phyloP scores from a whole-genome alignment of 2,329 filamentous ascomycete species.

The Colletotrichum sp. region DNA sequence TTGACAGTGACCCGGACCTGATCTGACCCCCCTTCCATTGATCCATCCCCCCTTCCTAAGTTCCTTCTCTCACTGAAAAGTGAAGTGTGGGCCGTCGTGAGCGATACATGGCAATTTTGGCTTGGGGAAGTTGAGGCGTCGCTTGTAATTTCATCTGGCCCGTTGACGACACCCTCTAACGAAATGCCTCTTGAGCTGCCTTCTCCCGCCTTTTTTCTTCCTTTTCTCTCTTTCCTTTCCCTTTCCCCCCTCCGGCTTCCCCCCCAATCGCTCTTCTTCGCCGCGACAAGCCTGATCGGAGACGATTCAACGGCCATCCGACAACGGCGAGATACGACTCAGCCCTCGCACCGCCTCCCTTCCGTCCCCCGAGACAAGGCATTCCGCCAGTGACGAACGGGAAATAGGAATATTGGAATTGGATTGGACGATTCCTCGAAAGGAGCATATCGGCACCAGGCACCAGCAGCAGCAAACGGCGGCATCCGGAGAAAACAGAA shows the following conservation, averaged over 20 bases:
- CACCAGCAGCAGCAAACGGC: neutral
- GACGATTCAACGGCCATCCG: constrained; percentile 18
- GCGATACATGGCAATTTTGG: neutral
- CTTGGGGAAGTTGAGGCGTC: constrained; percentile 5
- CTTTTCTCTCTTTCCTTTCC: neutral
- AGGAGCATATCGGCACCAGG: neutral
- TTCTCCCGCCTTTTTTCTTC: neutral
- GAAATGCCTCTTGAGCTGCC: neutral
- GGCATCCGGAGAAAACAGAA: neutral
- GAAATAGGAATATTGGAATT: neutral
- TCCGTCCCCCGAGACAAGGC: constrained; percentile 2
- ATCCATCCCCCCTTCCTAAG: neutral
- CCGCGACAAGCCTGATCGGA: constrained; percentile 20
- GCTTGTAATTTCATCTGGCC: constrained; percentile 19
- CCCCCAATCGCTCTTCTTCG: constrained; percentile 4
- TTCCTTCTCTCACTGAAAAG: neutral
- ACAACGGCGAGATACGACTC: constrained; percentile 22
- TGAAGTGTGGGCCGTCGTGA: constrained; percentile 10
- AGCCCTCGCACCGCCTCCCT: constrained; percentile 20
- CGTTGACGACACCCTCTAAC: constrained; percentile 12
- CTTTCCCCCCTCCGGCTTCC: neutral
- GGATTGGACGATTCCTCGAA: neutral
- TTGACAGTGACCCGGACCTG: constrained; percentile 7
- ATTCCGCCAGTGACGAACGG: constrained; percentile 1
- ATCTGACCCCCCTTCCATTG: constrained; percentile 6